phyloP scores from a whole-genome alignment of 2,329 filamentous ascomycete species.

The Beauveria caledonica region DNA sequence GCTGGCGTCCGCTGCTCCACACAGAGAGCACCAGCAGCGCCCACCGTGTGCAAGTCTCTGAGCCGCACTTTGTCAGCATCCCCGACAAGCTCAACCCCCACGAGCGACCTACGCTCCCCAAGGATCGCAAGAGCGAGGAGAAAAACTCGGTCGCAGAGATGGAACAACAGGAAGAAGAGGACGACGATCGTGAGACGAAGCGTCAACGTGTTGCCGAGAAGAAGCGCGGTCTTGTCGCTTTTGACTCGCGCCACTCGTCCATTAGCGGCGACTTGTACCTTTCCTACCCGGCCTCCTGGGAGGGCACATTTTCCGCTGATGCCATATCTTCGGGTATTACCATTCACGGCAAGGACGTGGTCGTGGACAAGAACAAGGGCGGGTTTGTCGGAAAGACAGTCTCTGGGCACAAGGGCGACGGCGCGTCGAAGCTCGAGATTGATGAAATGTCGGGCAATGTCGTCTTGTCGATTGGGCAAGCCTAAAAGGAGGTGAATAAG shows the following conservation, averaged over 20 bases:
- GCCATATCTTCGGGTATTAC: slow-evolving; percentile 33
- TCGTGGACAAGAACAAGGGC: slow-evolving; percentile 18
- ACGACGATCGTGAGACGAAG: not conserved
- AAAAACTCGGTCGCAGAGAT: not conserved
- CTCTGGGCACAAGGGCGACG: slow-evolving; percentile 8
- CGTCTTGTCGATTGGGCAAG: not conserved
- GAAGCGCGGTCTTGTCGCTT: slow-evolving; percentile 22
- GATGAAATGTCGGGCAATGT: slow-evolving; percentile 10
- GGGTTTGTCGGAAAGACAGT: slow-evolving; percentile 27
- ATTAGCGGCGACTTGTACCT: slow-evolving; percentile 37
- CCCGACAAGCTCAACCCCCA: slow-evolving; percentile 12
- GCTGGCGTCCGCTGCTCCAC: slow-evolving; percentile 23
- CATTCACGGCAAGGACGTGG: slow-evolving; percentile 35
- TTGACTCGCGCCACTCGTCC: slow-evolving; percentile 35
- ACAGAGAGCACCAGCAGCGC: slow-evolving; percentile 38
- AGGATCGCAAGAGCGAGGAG: slow-evolving; percentile 11
- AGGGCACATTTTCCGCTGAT: slow-evolving; percentile 33
- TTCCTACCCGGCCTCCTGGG: slow-evolving; percentile 41
- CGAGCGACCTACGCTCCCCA: slow-evolving; percentile 13
- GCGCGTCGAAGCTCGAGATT: slow-evolving; percentile 5
- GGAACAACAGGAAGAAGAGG: not conserved
- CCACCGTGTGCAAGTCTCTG: slow-evolving; percentile 30
- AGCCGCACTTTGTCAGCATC: slow-evolving; percentile 34
- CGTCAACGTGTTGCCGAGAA: not conserved
- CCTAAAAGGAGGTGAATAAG: not conserved